Conservation (phyloP, 139 green algal genomes). For the Parachlorella kessleri region DNA sequence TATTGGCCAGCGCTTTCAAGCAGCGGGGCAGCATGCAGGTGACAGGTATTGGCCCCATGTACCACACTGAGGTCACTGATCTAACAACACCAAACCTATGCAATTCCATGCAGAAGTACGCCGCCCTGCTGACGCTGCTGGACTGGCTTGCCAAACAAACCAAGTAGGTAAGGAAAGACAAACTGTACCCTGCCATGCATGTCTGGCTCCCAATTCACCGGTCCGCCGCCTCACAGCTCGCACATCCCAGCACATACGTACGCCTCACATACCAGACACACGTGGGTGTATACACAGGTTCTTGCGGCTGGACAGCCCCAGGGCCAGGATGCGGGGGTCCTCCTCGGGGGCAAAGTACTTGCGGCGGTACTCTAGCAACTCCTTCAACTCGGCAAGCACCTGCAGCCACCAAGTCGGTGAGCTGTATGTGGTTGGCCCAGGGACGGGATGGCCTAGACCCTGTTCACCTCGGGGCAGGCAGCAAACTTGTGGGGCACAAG, state of each 20-base stretch:
- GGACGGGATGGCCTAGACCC: not conserved
- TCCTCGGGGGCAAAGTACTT: conserved; percentile 57
- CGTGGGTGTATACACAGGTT: conserved; percentile 96
- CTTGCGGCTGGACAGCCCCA: conserved; percentile 93
- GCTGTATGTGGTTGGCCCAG: not conserved
- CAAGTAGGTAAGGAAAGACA: no score
- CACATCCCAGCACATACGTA: no score
- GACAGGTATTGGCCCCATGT: no score
- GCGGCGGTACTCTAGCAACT: conserved; percentile 87
- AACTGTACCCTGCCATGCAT: no score
- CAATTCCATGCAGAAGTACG: no score
- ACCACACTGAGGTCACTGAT: no score
- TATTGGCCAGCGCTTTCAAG: not conserved
- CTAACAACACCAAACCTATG: no score
- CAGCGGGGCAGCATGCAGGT: not conserved
- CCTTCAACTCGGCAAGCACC: conserved; percentile 82
- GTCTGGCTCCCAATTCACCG: no score
- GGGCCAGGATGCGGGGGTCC: conserved; percentile 82
- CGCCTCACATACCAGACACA: conserved; percentile 66
- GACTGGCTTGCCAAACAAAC: no score
- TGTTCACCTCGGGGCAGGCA: not conserved
- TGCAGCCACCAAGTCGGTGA: conserved; percentile 20
- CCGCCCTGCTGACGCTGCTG: no score
- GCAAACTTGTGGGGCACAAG: no score
- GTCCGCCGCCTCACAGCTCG: no score